These are phyloP conservation scores for Fusarium oligoseptatum DNA, from an alignment of 2,329 filamentous ascomycete species.

Conservation along the genomic window DNA sequence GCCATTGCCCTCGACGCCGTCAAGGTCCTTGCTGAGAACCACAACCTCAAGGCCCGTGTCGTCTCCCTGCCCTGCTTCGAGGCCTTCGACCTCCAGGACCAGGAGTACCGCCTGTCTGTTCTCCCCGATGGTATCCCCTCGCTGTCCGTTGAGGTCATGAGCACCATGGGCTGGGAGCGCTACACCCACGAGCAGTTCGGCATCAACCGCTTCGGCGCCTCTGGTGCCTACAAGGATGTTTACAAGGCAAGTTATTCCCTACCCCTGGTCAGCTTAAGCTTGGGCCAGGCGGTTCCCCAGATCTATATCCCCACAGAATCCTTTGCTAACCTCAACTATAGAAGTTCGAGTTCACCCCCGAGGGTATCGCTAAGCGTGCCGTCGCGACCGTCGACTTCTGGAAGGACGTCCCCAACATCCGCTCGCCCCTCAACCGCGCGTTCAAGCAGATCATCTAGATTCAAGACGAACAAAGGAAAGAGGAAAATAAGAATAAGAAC, in stretches of 20 bases:
- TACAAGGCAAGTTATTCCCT: conserved; percentile 78
- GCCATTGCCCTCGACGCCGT: conserved; percentile 92
- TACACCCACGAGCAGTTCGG: conserved; percentile 99
- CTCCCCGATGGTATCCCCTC: conserved; percentile 95
- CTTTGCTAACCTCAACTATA: conserved; percentile 61
- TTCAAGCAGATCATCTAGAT: conserved; percentile 95
- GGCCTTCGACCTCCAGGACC: conserved; percentile 92
- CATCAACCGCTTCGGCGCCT: conserved; percentile 98
- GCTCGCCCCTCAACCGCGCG: conserved; percentile 95
- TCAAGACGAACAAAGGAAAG: conserved; percentile 28
- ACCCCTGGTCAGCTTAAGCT: conserved; percentile 12
- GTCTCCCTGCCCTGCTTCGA: conserved; percentile 98
- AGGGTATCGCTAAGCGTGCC: conserved; percentile 96
- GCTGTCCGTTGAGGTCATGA: conserved; percentile 95
- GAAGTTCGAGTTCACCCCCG: conserved; percentile 99
- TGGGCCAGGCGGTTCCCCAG: not conserved
- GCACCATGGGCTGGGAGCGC: conserved; percentile 97
- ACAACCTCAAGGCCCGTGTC: conserved; percentile 88
- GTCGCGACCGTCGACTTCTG: conserved; percentile 95
- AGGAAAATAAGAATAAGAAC: conserved; percentile 23
- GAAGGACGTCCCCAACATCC: conserved; percentile 91
- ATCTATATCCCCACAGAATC: not conserved
- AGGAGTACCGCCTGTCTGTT: conserved; percentile 94
- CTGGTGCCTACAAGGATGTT: conserved; percentile 96
- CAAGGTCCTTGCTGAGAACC: conserved; percentile 90